A percentile compares a stretch with the other conserved stretches of the same genome.
These are phyloP conservation scores for Mayamaea pseudoterrestris DNA, from an alignment of 108 stramenopile species.

Conservation along the genomic window DNA sequence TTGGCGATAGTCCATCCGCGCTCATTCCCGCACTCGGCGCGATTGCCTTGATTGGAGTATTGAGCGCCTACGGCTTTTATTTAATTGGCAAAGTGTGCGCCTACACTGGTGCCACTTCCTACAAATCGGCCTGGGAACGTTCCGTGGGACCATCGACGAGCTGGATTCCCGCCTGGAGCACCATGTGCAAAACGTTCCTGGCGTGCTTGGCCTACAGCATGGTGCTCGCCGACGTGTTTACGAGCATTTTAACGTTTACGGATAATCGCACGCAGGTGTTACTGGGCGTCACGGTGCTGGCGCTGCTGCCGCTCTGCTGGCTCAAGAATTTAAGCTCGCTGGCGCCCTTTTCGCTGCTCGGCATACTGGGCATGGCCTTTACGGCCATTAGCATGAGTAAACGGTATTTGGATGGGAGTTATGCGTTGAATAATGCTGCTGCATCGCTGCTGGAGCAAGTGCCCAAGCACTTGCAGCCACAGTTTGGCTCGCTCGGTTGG, in stretches of 20 bases:
- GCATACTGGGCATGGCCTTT: conserved; percentile 80
- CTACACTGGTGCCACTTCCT: conserved; percentile 65
- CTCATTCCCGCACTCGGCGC: conserved; percentile 58
- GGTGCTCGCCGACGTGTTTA: conserved; percentile 89
- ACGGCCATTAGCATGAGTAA: conserved; percentile 69
- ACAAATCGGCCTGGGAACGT: conserved; percentile 85
- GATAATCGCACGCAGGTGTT: conserved; percentile 39
- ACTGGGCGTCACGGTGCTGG: conserved; percentile 42
- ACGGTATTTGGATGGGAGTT: conserved; percentile 71
- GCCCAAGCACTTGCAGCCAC: conserved; percentile 41
- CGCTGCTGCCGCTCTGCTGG: conserved; percentile 86
- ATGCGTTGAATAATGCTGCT: conserved; percentile 21
- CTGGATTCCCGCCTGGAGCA: conserved; percentile 78
- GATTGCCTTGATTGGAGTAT: conserved; percentile 43
- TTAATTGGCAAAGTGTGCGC: conserved; percentile 74
- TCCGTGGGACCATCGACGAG: conserved; percentile 53
- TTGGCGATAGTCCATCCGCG: conserved; percentile 67
- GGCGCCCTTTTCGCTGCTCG: conserved; percentile 77
- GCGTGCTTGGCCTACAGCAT: conserved; percentile 88
- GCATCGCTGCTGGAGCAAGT: conserved; percentile 27
- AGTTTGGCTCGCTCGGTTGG: conserved; percentile 59
- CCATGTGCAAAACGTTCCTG: conserved; percentile 76
- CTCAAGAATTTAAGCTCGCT: conserved; percentile 71
- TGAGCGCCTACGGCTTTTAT: conserved; percentile 74
- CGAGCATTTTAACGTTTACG: conserved; percentile 29